Evolutionary conservation across 2,329 filamentous ascomycete species (phyloP).

Genomic region (Lachnum nothofagi): DNA sequence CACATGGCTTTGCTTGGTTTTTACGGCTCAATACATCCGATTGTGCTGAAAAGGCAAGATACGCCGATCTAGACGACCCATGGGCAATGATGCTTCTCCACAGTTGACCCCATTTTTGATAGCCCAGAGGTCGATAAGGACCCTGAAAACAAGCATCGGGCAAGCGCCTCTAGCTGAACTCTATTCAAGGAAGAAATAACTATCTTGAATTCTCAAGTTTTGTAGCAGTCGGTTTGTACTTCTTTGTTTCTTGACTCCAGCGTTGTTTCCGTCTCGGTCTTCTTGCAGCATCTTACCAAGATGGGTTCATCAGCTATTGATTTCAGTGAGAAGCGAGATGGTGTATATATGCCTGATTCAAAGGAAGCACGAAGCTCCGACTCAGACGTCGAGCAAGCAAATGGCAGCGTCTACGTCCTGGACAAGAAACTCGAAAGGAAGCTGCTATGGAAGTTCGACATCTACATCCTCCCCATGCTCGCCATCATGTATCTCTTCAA

Average conservation of each 20-base stretch:
- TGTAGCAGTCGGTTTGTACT: neutral
- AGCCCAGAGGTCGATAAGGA: too few relatives aligned
- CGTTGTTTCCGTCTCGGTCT: neutral
- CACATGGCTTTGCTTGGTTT: too few relatives aligned
- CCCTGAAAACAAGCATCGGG: too few relatives aligned
- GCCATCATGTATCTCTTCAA: slow-evolving; percentile 41
- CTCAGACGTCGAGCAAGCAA: neutral
- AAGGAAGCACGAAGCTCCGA: slow-evolving; percentile 2
- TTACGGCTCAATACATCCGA: too few relatives aligned
- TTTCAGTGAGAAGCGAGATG: neutral
- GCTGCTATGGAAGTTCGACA: slow-evolving; percentile 38
- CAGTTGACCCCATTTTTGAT: neutral
- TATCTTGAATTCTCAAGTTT: too few relatives aligned
- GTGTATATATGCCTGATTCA: neutral
- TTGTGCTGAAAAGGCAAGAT: too few relatives aligned
- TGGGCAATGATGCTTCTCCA: neutral
- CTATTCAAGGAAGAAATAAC: too few relatives aligned
- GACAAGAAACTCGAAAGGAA: neutral
- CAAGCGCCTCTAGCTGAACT: too few relatives aligned
- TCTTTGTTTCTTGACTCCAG: neutral
- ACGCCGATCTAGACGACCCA: too few relatives aligned
- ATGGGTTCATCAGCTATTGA: neutral
- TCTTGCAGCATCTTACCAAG: neutral
- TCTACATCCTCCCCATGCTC: slow-evolving; percentile 38
- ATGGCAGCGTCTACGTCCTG: neutral